Evolutionary conservation across 192 early-diverging fungal genomes (phyloP).

Genomic region (Glomus cerebriforme): DNA sequence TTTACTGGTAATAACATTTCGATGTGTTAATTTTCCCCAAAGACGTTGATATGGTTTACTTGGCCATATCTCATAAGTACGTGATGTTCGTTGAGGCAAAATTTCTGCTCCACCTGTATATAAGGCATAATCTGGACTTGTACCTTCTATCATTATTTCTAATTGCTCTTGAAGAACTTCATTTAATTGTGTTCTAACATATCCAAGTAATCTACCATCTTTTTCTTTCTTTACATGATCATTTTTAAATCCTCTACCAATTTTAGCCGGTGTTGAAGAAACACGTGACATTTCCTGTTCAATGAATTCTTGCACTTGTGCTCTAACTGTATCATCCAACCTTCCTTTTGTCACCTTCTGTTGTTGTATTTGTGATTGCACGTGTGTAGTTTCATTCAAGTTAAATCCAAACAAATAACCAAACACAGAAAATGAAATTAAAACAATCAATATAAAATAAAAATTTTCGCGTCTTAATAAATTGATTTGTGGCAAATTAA

Average conservation of each 20-base stretch:
- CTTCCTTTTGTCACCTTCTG: background rate
- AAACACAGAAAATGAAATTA: background rate
- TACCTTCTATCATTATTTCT: constrained; percentile 10
- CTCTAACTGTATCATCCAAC: background rate
- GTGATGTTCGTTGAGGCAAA: constrained; percentile 1
- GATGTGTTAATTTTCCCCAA: background rate
- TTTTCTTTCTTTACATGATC: background rate
- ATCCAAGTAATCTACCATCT: background rate
- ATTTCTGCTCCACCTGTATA: constrained; percentile 11
- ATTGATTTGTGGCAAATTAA: background rate
- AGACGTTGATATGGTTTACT: background rate
- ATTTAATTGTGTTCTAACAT: constrained; percentile 15
- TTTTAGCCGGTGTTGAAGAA: background rate
- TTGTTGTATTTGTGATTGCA: background rate
- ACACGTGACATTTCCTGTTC: constrained; percentile 6
- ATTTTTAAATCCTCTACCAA: background rate
- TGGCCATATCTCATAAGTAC: constrained; percentile 7
- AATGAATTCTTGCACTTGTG: constrained; percentile 9
- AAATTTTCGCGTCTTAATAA: background rate
- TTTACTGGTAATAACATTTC: background rate
- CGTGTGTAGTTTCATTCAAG: background rate
- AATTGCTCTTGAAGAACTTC: constrained; percentile 11
- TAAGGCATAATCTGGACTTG: constrained; percentile 16
- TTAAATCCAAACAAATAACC: background rate
- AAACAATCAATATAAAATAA: background rate